Conservation (phyloP, 2,329 filamentous ascomycete genomes). For the Ophiostoma ips region DNA sequence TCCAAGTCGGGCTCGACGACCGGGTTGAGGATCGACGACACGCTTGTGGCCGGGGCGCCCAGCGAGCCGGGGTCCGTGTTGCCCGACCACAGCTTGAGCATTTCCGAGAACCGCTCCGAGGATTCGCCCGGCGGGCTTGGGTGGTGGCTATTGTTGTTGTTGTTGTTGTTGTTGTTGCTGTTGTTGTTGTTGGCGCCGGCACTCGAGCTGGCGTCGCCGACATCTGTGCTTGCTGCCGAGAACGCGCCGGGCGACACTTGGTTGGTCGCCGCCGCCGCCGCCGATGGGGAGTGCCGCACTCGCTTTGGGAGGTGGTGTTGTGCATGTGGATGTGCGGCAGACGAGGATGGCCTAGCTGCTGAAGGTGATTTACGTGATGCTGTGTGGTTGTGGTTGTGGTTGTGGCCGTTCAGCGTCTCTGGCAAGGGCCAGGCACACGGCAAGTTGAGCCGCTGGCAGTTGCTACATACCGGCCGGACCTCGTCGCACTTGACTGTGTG, state of each 20-base stretch:
- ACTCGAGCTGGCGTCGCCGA: not conserved
- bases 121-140: constrained; percentile 1
- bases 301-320: too few species aligned
- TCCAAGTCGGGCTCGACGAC: constrained; percentile 3
- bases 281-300: not conserved
- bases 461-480: constrained; percentile 15
- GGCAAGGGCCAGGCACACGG: constrained; percentile 14
- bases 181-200: not conserved
- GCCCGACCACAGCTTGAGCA: constrained; percentile 8
- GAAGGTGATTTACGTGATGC: too few species aligned
- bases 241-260: not conserved
- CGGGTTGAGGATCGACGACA: not conserved
- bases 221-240: constrained; percentile 2
- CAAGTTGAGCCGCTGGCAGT: constrained; percentile 16
- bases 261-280: not conserved
- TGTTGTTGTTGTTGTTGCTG: not conserved
- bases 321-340: too few species aligned
- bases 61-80: constrained; percentile 1
- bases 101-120: constrained; percentile 5
- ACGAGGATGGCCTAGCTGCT: too few species aligned
- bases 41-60: not conserved
- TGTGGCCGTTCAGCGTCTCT: not conserved
- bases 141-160: not conserved
- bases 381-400: not conserved
- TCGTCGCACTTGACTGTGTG: constrained; percentile 18